Evolutionary conservation across 169 alveolate genomes (phyloP).

Genomic region (Eimeria acervulina): DNA sequence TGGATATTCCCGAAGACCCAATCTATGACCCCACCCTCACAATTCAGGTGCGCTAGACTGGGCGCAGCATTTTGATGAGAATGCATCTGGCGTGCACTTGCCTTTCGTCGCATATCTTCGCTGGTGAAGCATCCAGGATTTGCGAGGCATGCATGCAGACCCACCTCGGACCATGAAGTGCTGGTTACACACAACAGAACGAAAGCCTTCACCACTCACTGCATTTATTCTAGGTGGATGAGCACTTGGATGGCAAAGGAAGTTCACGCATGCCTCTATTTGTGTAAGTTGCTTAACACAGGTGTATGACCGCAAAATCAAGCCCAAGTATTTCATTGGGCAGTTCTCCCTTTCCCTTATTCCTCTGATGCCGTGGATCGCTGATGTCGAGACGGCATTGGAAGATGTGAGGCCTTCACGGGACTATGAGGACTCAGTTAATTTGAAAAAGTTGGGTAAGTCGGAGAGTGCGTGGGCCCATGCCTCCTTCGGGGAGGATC

Average conservation of each 20-base stretch:
- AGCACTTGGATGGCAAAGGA: not conserved
- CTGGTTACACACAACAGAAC: not conserved
- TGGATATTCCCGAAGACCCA: conserved; percentile 93
- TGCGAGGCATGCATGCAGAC: not conserved
- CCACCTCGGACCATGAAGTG: not conserved
- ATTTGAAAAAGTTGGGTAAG: conserved; percentile 86
- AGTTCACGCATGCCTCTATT: not conserved
- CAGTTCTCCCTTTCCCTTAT: conserved; percentile 89
- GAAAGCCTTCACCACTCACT: not conserved
- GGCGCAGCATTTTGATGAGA: not conserved
- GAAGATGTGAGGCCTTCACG: conserved; percentile 88
- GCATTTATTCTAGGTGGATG: not conserved
- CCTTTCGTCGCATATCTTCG: not conserved
- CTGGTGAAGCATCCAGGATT: not conserved
- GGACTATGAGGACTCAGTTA: conserved; percentile 89
- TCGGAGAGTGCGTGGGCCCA: not conserved
- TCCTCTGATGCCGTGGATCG: conserved; percentile 91
- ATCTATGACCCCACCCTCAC: conserved; percentile 93
- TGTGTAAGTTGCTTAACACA: not conserved
- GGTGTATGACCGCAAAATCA: conserved; percentile 88
- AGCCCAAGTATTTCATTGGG: conserved; percentile 89
- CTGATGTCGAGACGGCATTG: conserved; percentile 87
- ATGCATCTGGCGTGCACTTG: not conserved
- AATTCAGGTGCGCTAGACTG: conserved; percentile 81
- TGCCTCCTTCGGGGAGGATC: not conserved